Evolutionary conservation across 192 early-diverging fungal species (phyloP).

Genomic region (Backusella mclennaniae): DNA sequence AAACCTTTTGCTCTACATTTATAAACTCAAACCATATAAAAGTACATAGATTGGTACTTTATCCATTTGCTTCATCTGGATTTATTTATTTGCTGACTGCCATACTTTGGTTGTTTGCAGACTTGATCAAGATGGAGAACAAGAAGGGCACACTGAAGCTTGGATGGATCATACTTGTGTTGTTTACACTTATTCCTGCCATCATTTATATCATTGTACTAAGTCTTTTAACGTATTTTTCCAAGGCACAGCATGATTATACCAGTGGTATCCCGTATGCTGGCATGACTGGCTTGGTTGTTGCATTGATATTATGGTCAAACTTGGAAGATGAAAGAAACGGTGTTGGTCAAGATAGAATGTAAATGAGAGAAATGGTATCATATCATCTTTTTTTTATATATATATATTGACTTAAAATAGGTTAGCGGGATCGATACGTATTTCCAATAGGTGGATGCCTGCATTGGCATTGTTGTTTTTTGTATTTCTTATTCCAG

Average conservation of each 20-base stretch:
- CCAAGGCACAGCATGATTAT: neutral
- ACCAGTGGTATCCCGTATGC: neutral
- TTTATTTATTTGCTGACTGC: neutral
- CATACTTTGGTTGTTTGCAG: conserved; percentile 8
- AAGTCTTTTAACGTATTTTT: neutral
- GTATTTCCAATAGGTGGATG: neutral
- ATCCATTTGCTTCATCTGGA: neutral
- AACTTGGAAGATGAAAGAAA: conserved; percentile 9
- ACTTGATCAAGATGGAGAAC: conserved; percentile 1
- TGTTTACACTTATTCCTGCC: conserved; percentile 14
- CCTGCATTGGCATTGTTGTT: conserved; percentile 17
- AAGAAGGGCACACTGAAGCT: conserved; percentile 13
- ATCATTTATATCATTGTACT: conserved; percentile 10
- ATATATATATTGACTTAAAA: no score
- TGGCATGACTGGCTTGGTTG: conserved; percentile 18
- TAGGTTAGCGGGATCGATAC: conserved; percentile 20
- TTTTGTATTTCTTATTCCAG: conserved; percentile 24
- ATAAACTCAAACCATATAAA: neutral
- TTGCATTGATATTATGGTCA: conserved; percentile 7
- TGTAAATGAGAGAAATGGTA: neutral
- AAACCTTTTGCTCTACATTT: no score
- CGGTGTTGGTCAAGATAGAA: neutral
- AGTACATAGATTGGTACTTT: neutral
- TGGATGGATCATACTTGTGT: neutral
- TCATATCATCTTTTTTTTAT: no score